Conservation (phyloP, 805 yeast genomes). For the Yarrowia osloensis region DNA sequence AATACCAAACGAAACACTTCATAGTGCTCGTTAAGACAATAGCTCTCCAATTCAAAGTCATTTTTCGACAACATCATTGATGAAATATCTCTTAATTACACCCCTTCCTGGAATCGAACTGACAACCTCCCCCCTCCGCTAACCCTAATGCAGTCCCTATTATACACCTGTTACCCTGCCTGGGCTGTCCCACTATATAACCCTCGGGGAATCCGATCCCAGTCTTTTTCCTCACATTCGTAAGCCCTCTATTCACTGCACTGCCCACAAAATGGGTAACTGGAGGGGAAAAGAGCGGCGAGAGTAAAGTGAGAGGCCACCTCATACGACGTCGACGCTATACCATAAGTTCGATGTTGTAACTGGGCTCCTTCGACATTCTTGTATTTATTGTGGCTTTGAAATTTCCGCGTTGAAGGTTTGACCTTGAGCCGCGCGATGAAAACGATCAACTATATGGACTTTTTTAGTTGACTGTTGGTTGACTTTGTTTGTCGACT, state of each 20-base stretch:
- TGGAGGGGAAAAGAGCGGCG: conserved; percentile 32
- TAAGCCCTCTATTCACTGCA: conserved; percentile 31
- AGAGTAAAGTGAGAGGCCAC: conserved; percentile 30
- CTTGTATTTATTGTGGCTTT: background rate
- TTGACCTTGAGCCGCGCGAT: too few relatives aligned
- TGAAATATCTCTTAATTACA: too few relatives aligned
- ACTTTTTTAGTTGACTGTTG: too few relatives aligned
- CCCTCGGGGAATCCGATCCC: background rate
- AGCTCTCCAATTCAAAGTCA: too few relatives aligned
- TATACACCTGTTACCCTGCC: conserved; percentile 20
- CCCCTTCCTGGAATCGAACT: background rate
- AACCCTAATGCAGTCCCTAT: conserved; percentile 18
- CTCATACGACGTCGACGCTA: conserved; percentile 26
- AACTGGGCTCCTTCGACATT: conserved; percentile 31
- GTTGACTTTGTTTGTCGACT: too few relatives aligned
- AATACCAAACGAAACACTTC: too few relatives aligned
- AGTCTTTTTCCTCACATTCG: conserved; percentile 9
- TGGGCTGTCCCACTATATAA: background rate
- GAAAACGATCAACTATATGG: too few relatives aligned
- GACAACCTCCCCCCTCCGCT: background rate
- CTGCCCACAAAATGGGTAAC: conserved; percentile 17
- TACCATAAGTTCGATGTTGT: conserved; percentile 17
- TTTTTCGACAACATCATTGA: too few relatives aligned
- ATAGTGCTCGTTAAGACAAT: too few relatives aligned
- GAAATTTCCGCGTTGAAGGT: too few relatives aligned